Conservation (phyloP, 2,329 filamentous ascomycete species). For the Calycina marina region DNA sequence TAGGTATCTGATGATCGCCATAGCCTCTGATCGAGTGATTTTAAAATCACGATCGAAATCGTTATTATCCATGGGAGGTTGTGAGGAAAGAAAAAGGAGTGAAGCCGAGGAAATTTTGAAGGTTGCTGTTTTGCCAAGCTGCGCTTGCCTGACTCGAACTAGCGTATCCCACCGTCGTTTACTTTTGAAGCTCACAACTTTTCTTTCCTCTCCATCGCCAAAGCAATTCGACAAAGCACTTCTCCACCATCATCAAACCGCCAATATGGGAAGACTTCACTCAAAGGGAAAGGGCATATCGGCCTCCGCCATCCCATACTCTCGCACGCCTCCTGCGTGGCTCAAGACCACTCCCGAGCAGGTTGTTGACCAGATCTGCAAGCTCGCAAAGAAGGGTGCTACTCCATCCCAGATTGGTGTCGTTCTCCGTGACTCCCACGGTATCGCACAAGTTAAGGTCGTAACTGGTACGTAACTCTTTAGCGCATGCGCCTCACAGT, state of each 20-base stretch:
- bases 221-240: conserved; percentile 16
- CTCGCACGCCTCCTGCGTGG: conserved; percentile 82
- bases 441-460: conserved; percentile 93
- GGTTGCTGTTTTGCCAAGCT: too few relatives aligned
- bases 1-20: too few relatives aligned
- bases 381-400: conserved; percentile 93
- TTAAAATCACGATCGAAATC: too few relatives aligned
- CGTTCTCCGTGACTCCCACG: conserved; percentile 93
- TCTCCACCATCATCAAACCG: conserved; percentile 16
- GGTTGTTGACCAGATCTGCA: conserved; percentile 94
- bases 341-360: conserved; percentile 97
- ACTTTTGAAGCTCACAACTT: too few relatives aligned
- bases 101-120: too few relatives aligned
- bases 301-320: conserved; percentile 91
- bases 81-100: too few relatives aligned
- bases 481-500: not conserved
- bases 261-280: conserved; percentile 91
- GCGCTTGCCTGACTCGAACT: too few relatives aligned
- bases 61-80: too few relatives aligned
- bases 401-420: conserved; percentile 99
- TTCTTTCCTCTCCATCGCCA: too few relatives aligned
- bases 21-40: too few relatives aligned
- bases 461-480: conserved; percentile 62
- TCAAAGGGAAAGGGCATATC: conserved; percentile 99
- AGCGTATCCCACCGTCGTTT: too few relatives aligned